Evolutionary conservation across 1,284 basidiomycete species (phyloP), one percentile per base, ranked within the genome.

Genomic region (Xanthoconium separans): DNA sequence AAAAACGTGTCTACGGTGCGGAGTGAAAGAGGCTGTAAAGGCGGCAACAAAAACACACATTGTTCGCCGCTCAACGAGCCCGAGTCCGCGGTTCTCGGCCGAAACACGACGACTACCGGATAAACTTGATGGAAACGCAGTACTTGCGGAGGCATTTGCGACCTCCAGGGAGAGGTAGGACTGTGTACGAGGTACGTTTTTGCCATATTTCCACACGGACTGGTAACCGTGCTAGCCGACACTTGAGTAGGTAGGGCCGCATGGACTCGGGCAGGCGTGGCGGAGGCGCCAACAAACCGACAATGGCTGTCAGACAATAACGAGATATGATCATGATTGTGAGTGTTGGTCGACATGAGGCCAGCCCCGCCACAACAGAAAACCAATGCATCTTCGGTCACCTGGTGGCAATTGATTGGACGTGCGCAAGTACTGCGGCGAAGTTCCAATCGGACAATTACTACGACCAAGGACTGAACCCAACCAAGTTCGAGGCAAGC

Each of bases 61-160:
- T 37, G 44, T 50, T 57, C 56, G 54, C 64, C 66, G 64, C 65
- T 65, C 52, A 67, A 69, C 16, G n/a, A n/a, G 42, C 52, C 29
- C 45, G 41, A 27, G 37, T 51, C 61, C 64, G 63, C 49, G 47
- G 22, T 68, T 69, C 56, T 62, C 64, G 65, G 65, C 44, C 31
- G 50, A 45, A 50, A 48, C 24, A 37, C 18, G 36, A 12, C 22
- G 27, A 27, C 27, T 27, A 7, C 27, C 27, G 48, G 15, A 44
- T n/a, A 31, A 27, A 34, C 34, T 41, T 37, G 46, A 36, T 22
- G 31, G 27, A 41, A 50, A 56, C 42, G 47, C 27, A 40, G 6
- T 9, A 18, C 10, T 16, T 16, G 34, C 33, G 34, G 34, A n/a
- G 34, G 34, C 34, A 37, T 37, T 18, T 20, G 39, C 13, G 39